Conservation (phyloP, 2,329 filamentous ascomycete species). For the Bipolaris bicolor region DNA sequence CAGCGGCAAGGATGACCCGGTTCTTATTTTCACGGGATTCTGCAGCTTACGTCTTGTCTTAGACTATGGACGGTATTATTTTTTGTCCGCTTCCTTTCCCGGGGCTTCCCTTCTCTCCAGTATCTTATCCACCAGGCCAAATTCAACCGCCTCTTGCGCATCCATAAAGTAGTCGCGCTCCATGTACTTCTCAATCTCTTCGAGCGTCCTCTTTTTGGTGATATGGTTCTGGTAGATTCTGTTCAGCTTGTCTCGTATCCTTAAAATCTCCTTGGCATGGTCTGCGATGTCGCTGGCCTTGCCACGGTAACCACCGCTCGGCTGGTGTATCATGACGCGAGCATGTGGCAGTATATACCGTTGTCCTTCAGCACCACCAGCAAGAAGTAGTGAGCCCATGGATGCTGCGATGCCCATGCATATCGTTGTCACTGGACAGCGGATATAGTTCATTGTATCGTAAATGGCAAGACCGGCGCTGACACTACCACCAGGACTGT, state of each 20-base stretch:
- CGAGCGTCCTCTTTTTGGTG: constrained; percentile 75
- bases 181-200: constrained; percentile 93
- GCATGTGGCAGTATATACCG: constrained; percentile 90
- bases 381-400: constrained; percentile 89
- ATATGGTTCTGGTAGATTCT: constrained; percentile 87
- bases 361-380: constrained; percentile 83
- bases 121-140: constrained; percentile 93
- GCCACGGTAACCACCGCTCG: constrained; percentile 74
- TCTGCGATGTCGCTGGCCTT: constrained; percentile 86
- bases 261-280: constrained; percentile 94
- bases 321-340: constrained; percentile 97
- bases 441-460: constrained; percentile 98
- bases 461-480: constrained; percentile 88
- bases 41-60: neutral
- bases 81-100: constrained; percentile 45
- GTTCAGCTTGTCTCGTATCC: constrained; percentile 84
- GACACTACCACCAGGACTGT: constrained; percentile 92
- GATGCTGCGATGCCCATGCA: constrained; percentile 93
- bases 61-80: neutral
- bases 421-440: constrained; percentile 89
- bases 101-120: constrained; percentile 65
- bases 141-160: constrained; percentile 83
- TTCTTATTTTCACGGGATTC: neutral
- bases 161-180: constrained; percentile 95
- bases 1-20: neutral